Conservation (phyloP, 2,329 filamentous ascomycete species). For the Gaeumannomyces tritici region DNA sequence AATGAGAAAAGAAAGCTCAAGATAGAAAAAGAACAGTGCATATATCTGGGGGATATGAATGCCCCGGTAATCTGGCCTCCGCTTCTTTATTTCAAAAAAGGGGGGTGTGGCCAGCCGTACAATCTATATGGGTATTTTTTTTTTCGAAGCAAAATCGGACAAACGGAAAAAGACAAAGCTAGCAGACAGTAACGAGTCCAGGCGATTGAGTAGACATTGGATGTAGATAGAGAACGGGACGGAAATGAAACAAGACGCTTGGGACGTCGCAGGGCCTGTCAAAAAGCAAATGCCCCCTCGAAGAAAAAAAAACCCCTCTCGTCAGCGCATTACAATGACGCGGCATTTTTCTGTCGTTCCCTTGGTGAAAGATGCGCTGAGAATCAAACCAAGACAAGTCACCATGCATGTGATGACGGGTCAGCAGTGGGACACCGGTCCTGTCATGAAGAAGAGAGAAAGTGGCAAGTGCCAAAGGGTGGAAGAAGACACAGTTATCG, state of each 20-base stretch:
- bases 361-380: not conserved
- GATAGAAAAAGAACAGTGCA: not conserved
- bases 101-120: not conserved
- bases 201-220: not conserved
- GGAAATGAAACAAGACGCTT: not conserved
- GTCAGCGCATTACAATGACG: not conserved
- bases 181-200: not conserved
- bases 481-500: not conserved
- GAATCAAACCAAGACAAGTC: not conserved
- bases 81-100: not conserved
- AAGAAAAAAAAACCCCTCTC: not conserved
- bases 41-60: not conserved
- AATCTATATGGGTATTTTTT: conserved; percentile 7
- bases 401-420: not conserved
- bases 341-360: not conserved
- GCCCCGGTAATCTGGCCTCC: not conserved
- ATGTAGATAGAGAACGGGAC: not conserved
- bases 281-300: no score
- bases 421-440: not conserved
- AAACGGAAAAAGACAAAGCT: not conserved
- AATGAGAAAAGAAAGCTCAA: not conserved
- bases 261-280: not conserved
- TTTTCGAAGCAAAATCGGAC: not conserved
- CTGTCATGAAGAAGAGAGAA: not conserved
- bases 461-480: not conserved